Base-by-base conservation (phyloP, 2,329 filamentous ascomycete genomes). In the Fusarium irregulare region DNA sequence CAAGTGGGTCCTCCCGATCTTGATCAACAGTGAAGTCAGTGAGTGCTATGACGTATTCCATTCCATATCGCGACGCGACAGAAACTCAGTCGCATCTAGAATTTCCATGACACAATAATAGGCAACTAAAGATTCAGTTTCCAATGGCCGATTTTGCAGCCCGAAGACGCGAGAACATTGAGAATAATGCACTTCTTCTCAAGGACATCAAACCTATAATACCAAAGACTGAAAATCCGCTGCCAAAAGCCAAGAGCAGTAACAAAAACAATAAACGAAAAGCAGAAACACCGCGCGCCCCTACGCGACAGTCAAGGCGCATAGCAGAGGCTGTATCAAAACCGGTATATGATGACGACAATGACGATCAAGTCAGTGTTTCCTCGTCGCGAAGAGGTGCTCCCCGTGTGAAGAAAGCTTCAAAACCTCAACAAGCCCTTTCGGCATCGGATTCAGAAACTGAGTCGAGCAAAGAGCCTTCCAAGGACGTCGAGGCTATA, bases 161-260 rank as follows among this genome's bases (percentile, higher is more conserved):
- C 2, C 44, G 61, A 2, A 8, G 61, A 5, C 42, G 11, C 7
- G 13, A 54, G 0, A 66, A 66, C 1, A 60, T 66, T 1, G 40
- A 66, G 16, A 23, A 49, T 2, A 66, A 66, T 21, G 42, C 64
- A 27, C 30, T 49, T 9, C 37, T 66, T n/a, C 61, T 66, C 5
- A 13, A 59, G 2, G 34, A 66, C 3, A 42, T 66, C 0, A 60
- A 34, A n/a, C 45, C 28, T 6, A n/a, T 64, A 2, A 6, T 51
- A 1, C 32, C 42, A 3, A 54, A 66, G 9, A 32, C 11, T 13
- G 13, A 41, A 13, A 25, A 40, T 40, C 25, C 12, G 4, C 16
- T 42, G 27, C 18, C 30, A 16, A 28, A 44, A 23, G 7, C 21
- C 2, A 47, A 42, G 11, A 20, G 20, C 20, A 21, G 18, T 4